Percentiles rank a stretch among this genome's conserved stretches.
phyloP scores from a whole-genome alignment of 805 yeast genomes.

The Dipodascus geniculatus region DNA sequence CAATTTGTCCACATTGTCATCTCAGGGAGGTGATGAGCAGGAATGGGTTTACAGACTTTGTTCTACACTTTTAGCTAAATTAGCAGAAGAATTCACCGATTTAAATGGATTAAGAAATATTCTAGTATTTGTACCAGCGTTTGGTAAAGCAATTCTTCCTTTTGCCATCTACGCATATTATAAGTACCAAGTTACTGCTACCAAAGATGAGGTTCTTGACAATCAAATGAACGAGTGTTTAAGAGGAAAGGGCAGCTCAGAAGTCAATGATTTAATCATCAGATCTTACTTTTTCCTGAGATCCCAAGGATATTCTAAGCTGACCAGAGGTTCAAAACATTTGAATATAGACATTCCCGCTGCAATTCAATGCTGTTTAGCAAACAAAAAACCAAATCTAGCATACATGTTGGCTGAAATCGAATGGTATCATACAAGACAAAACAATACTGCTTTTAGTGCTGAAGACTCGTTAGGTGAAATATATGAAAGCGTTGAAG shows the following conservation, averaged over 20 bases:
- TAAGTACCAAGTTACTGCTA: neutral
- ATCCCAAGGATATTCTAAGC: neutral
- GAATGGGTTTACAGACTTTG: neutral
- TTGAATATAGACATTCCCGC: neutral
- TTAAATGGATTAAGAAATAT: neutral
- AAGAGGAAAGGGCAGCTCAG: neutral
- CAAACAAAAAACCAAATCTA: neutral
- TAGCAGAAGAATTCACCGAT: neutral
- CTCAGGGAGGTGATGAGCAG: neutral
- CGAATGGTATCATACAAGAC: neutral
- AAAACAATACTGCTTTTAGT: neutral
- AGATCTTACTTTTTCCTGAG: neutral
- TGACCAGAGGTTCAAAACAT: neutral
- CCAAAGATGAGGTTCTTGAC: neutral
- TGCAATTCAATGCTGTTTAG: neutral
- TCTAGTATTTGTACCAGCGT: neutral
- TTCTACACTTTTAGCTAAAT: neutral
- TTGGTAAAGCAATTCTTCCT: neutral
- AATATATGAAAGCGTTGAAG: slow-evolving; percentile 45
- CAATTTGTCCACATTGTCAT: neutral
- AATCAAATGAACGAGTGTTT: neutral
- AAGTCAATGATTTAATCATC: neutral
- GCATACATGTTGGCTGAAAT: neutral
- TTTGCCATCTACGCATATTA: neutral
- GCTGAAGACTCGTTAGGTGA: slow-evolving; percentile 11